Evolutionary conservation across 2,329 filamentous ascomycete species (phyloP), one percentile per base, ranked within the genome.

Genomic region (Nothophoma quercina): DNA sequence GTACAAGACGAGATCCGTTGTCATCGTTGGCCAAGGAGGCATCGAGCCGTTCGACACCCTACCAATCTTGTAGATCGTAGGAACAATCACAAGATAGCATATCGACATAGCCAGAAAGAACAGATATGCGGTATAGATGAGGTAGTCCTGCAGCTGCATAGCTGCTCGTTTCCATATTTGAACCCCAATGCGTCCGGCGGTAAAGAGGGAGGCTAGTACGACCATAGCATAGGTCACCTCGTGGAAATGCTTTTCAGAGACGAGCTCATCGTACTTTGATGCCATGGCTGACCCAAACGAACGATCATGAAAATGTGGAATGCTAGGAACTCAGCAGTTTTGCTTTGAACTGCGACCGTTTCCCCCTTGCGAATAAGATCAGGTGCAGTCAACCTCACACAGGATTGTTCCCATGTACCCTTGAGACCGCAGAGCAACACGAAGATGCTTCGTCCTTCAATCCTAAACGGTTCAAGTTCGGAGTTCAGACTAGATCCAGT

Each of bases 51-150:
- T 32, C 35, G 50, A 28, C 8, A 72, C 60, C 9, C 51, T 63
- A 12, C 64, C 65, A 4, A 75, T 54, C 15, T 64, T 67, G 47
- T 68, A 75, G 23, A 77, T 62, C 3, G 51, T 60, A 0, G 74
- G 73, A 4, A 70, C 67, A 21, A 73, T 64, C 7, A 71, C 60
- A 34, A 77, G 65, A 49, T 77, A 78, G 25, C 75, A 47, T 5
- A 62, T 48, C 3, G 55, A 49, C 22, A 68, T 56, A 12, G 48
- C 38, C 29, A 67, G 39, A 51, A 74, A 65, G 50, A 73, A 71
- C 15, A 67, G 60, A 23, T 62, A 61, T 2, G 66, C 64, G 1
- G 69, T 23, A 9, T 62, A 57, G 19, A 75, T 55, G 12, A 72
- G 51, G 15, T 47, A 38, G 19, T 62, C 60, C 28, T 64, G 58